Conservation (phyloP, 768 basidiomycete genomes). For the Megacollybia marginata region DNA sequence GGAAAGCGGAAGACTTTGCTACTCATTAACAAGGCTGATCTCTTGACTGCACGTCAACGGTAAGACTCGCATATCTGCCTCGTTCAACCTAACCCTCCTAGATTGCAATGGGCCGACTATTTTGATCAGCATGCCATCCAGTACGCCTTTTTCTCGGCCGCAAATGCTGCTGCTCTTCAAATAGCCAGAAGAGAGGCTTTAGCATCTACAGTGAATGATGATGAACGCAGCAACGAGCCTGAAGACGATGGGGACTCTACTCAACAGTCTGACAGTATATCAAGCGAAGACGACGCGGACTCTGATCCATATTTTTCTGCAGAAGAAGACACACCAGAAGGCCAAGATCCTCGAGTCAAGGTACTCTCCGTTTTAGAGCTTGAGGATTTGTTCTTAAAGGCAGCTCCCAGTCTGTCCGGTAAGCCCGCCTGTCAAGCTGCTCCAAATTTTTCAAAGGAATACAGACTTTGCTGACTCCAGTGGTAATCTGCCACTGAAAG, state of each 20-base stretch:
- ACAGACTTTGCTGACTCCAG: constrained; percentile 54
- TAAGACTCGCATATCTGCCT: constrained; percentile 18
- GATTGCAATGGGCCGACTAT: constrained; percentile 85
- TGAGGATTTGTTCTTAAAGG: constrained; percentile 69
- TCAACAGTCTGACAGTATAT: constrained; percentile 14
- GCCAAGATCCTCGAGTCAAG: constrained; percentile 57
- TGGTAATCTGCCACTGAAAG: constrained; percentile 52
- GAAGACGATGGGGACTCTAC: constrained; percentile 23
- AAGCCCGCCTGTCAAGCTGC: constrained; percentile 11
- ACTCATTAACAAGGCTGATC: constrained; percentile 93
- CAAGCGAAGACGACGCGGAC: constrained; percentile 29
- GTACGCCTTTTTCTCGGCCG: constrained; percentile 92
- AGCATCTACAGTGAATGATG: constrained; percentile 7
- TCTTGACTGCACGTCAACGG: constrained; percentile 85
- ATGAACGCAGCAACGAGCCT: constrained; percentile 9
- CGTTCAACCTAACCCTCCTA: constrained; percentile 19
- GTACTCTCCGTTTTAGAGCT: constrained; percentile 84
- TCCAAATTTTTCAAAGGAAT: background rate
- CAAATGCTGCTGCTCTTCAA: constrained; percentile 80
- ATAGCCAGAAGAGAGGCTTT: constrained; percentile 53
- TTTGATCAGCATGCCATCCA: constrained; percentile 68
- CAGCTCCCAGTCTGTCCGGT: constrained; percentile 70
- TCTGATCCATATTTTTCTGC: constrained; percentile 33
- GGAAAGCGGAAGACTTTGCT: constrained; percentile 71
- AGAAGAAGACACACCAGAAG: constrained; percentile 46